Percentiles rank a stretch among this genome's conserved stretches.
Conservation (phyloP, 331 rosid species). For the Cydonia oblonga region DNA sequence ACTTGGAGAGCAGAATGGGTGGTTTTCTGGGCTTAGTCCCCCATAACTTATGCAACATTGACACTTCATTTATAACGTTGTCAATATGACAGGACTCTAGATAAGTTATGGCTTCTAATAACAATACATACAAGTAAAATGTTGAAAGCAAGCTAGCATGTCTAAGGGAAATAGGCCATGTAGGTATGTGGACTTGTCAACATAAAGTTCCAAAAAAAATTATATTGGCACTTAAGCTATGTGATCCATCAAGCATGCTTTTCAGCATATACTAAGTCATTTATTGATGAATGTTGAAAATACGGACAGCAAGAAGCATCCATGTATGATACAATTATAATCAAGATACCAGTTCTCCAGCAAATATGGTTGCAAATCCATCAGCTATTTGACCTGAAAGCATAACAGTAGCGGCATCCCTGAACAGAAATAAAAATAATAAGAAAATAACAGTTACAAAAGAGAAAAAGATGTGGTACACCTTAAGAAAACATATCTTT, state of each 20-base stretch:
- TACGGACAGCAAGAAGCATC: background rate
- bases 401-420: conserved; percentile 86
- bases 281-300: background rate
- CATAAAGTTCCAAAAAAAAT: background rate
- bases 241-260: background rate
- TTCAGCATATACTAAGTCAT: background rate
- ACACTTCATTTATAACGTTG: no score
- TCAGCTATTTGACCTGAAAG: conserved; percentile 96
- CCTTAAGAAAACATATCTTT: background rate
- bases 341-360: conserved; percentile 80
- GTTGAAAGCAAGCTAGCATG: background rate
- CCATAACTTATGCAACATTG: no score
- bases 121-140: background rate
- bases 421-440: conserved; percentile 2
- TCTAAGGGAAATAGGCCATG: background rate
- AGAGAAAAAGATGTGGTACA: background rate
- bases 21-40: background rate
- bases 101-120: background rate
- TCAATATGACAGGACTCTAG: no score
- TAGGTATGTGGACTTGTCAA: background rate
- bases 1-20: background rate
- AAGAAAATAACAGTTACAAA: background rate
- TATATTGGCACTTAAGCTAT: background rate
- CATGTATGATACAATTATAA: background rate
- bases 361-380: conserved; percentile 67